Evolutionary conservation across 1,139 yeast genomes (phyloP), one percentile per base, ranked within the genome.

Genomic region (Zygosaccharomyces sapae): DNA sequence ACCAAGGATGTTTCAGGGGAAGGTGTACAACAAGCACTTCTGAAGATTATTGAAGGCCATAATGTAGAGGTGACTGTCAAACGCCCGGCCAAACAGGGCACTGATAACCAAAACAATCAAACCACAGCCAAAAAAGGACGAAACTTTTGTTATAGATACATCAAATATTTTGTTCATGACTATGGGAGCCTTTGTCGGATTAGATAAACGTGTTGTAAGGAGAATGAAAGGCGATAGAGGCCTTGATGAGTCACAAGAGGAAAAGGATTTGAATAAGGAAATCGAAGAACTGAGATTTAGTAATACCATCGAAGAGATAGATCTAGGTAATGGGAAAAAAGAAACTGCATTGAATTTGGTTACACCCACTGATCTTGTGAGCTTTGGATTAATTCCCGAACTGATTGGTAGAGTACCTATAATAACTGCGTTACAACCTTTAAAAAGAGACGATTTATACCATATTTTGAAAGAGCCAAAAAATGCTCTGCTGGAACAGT

Each of bases 161-260:
- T 70, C 77, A 3, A 75, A 77, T 52, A 74, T 77, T 9, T 53
- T 77, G 27, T 77, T 77, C 55, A 71, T 77, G 45, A 62, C 75
- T 10, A 75, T 76, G 75, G 82, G 82, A 25, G 81, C 81, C 0
- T 77, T 77, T 65, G 76, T 75, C 7, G 81, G 81, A 1, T 59
- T 77, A 31, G 80, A 76, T 51, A 66, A 68, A 43, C 71, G 74
- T 45, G 63, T 76, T 22, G 66, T 68, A 1, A 65, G 64, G 31
- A 64, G 80, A 49, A 56, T 71, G 12, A 51, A 56, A 3, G 46
- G 42, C 9, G 33, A 52, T 20, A 59, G 46, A 40, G 46, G 47
- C 18, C 40, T 43, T n/a, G 42, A 52, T 9, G 45, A 48, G 10
- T 22, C 34, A 10, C 46, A 39, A 5, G 43, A 45, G 3, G 38